A percentile compares a stretch with the other conserved stretches of the same genome.
phyloP scores from a whole-genome alignment of 768 basidiomycete genomes.

The Auriscalpium orientale region DNA sequence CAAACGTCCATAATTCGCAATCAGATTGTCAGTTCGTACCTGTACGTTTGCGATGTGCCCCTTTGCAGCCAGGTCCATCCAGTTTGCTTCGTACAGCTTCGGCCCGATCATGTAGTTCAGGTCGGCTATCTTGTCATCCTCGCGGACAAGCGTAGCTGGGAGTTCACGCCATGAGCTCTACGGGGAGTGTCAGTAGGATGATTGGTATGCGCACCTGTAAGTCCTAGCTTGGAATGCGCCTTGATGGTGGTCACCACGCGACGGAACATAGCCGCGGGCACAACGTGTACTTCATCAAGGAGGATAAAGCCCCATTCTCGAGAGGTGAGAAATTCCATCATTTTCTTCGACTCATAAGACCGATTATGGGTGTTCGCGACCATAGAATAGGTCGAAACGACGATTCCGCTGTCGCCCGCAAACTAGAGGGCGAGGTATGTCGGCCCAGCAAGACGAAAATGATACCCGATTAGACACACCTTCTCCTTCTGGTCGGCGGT shows the following conservation, averaged over 20 bases:
- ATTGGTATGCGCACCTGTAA: constrained; percentile 62
- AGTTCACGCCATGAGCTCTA: background rate
- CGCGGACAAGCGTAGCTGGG: constrained; percentile 91
- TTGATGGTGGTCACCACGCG: constrained; percentile 97
- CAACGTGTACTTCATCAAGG: constrained; percentile 97
- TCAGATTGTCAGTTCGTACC: constrained; percentile 39
- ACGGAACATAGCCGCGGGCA: constrained; percentile 98
- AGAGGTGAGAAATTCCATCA: constrained; percentile 99
- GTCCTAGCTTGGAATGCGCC: constrained; percentile 94
- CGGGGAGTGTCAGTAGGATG: background rate
- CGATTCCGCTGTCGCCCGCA: constrained; percentile 93
- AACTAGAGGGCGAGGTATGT: constrained; percentile 46
- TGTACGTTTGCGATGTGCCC: constrained; percentile 99
- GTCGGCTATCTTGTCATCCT: constrained; percentile 98
- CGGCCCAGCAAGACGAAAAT: constrained; percentile 1
- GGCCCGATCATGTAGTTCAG: constrained; percentile 99
- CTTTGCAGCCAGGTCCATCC: constrained; percentile 99
- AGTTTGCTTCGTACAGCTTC: constrained; percentile 98
- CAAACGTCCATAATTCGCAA: background rate
- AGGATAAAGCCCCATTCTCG: constrained; percentile 98
- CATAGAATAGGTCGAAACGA: constrained; percentile 99
- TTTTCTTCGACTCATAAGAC: constrained; percentile 98
- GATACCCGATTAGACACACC: constrained; percentile 32
- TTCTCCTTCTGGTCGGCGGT: constrained; percentile 98
- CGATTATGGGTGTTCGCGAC: constrained; percentile 97